Conservation (phyloP, 352 stramenopile species). For the Phytopythium vexans region DNA sequence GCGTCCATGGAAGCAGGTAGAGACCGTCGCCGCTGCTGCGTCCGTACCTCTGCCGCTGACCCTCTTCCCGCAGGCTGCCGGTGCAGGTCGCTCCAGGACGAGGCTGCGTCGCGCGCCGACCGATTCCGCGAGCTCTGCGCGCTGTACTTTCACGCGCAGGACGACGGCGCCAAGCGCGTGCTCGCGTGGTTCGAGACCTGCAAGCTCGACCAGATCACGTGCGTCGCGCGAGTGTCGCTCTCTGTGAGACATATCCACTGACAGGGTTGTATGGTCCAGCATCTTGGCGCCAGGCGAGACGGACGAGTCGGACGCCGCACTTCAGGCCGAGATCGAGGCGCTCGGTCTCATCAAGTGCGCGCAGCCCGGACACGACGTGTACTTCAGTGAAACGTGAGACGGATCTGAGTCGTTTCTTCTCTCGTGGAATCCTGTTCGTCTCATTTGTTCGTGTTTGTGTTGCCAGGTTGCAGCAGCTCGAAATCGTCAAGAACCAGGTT, state of each 20-base stretch:
- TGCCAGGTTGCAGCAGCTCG: constrained; percentile 47
- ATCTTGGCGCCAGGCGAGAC: constrained; percentile 18
- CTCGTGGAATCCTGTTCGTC: neutral
- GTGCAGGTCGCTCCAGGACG: constrained; percentile 26
- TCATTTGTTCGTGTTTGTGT: constrained; percentile 3
- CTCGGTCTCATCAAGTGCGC: constrained; percentile 45
- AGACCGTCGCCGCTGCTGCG: no score
- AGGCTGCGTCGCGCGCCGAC: constrained; percentile 26
- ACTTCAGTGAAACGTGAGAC: constrained; percentile 39
- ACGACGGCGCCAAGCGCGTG: constrained; percentile 54
- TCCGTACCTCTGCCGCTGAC: no score
- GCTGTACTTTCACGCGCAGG: constrained; percentile 62
- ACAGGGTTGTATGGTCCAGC: constrained; percentile 1
- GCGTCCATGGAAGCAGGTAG: no score
- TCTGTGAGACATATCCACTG: neutral
- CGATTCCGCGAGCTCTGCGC: constrained; percentile 57
- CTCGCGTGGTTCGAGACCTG: constrained; percentile 63
- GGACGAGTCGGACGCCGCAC: constrained; percentile 8
- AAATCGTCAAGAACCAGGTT: constrained; percentile 66
- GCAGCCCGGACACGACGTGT: constrained; percentile 28
- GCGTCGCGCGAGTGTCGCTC: neutral
- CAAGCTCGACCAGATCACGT: constrained; percentile 70
- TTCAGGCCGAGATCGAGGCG: constrained; percentile 19
- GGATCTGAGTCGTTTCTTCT: neutral
- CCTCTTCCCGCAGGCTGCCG: constrained; percentile 17